These are phyloP conservation scores for Monascus ruber DNA, from an alignment of 2,329 filamentous ascomycete species.

Conservation along the genomic window DNA sequence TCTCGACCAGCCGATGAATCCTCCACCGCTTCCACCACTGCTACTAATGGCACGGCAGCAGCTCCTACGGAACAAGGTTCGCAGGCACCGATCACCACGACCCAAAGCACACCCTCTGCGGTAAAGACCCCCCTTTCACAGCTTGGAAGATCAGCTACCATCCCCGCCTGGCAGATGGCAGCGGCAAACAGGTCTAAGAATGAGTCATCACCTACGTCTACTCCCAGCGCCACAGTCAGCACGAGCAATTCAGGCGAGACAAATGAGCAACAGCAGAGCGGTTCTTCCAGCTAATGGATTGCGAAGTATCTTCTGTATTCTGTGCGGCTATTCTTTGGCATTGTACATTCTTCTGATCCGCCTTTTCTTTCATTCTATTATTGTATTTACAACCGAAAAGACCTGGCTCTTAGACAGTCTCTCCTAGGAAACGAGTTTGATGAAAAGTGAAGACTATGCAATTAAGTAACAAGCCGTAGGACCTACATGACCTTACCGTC, in stretches of 20 bases:
- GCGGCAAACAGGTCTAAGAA: conserved; percentile 44
- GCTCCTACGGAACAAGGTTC: conserved; percentile 18
- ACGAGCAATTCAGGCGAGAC: conserved; percentile 10
- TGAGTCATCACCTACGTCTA: conserved; percentile 13
- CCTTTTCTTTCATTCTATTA: too few relatives aligned
- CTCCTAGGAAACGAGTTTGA: too few relatives aligned
- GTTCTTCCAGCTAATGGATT: conserved; percentile 16
- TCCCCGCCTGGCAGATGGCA: conserved; percentile 71
- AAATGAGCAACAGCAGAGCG: conserved; percentile 16
- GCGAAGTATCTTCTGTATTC: too few relatives aligned
- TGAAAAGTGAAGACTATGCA: too few relatives aligned
- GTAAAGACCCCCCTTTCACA: conserved; percentile 38
- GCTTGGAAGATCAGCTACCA: conserved; percentile 49
- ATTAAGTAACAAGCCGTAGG: too few relatives aligned
- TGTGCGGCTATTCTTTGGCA: too few relatives aligned
- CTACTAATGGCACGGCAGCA: conserved; percentile 17
- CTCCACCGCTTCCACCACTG: conserved; percentile 9
- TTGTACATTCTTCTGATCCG: too few relatives aligned
- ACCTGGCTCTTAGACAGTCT: too few relatives aligned
- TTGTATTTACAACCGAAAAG: too few relatives aligned
- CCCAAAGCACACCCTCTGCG: conserved; percentile 18
- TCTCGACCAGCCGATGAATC: conserved; percentile 12
- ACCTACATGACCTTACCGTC: too few relatives aligned
- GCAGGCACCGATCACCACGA: conserved; percentile 19
- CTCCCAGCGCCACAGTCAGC: conserved; percentile 9